phyloP scores from a whole-genome alignment of 148 eudicot genomes.

The Cornus suecica region DNA sequence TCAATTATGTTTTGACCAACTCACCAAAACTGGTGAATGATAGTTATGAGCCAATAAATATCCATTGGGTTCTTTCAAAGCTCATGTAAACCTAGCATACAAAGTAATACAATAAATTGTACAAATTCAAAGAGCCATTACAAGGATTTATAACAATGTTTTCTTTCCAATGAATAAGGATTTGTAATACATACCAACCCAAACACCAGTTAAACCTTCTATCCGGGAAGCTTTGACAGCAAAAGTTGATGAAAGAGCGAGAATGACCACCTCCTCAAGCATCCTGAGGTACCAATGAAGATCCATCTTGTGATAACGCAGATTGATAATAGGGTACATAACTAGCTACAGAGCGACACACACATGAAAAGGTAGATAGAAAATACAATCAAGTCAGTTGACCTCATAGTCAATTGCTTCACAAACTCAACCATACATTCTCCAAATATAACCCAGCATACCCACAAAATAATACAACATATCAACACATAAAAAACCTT shows the following conservation, averaged over 20 bases:
- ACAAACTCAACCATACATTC: background rate
- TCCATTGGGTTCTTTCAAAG: no score
- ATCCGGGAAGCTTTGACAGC: conserved; percentile 61
- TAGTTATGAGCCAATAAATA: no score
- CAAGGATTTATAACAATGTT: conserved; percentile 11
- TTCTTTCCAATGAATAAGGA: no score
- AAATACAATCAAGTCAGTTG: background rate
- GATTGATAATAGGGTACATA: conserved; percentile 87
- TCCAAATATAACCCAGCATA: background rate
- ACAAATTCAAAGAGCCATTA: background rate
- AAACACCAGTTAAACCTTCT: conserved; percentile 85
- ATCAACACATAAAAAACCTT: background rate
- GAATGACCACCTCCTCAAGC: conserved; percentile 90
- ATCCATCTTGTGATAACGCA: conserved; percentile 86
- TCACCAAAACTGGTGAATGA: background rate
- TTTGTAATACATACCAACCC: conserved; percentile 69
- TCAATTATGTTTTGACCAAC: background rate
- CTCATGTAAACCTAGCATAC: background rate
- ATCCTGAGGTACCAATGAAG: conserved; percentile 95
- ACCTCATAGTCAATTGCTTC: background rate
- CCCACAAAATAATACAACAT: background rate
- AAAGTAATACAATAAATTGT: background rate
- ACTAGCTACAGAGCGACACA: conserved; percentile 57
- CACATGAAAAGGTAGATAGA: conserved; percentile 12
- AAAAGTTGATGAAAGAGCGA: conserved; percentile 65